Base-by-base conservation (phyloP, 768 basidiomycete species). In the Lactarius psammicola region DNA sequence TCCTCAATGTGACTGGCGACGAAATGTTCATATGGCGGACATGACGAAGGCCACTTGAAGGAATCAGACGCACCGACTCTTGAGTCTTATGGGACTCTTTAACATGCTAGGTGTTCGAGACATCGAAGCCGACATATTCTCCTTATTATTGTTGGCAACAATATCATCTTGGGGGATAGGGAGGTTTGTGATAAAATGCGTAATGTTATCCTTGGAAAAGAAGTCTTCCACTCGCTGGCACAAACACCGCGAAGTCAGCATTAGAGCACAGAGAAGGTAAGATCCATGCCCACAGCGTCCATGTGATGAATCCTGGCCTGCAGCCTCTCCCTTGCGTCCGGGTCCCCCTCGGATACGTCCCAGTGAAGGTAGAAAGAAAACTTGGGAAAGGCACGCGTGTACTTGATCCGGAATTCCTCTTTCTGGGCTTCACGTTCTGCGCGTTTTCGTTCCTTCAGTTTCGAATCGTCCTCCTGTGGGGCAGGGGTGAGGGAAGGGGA, bases 181-280 rank as follows among this genome's bases (percentile, higher is more conserved):
- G 62, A 81, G 80, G 71, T 89, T 83, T 60, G 90, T 91, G 73
- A 96, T 87, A 68, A 98, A 82, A 78, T 98, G 96, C 0, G 94
- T 95, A 30, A 96, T 59, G 33, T 62, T 85, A 56, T 86, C 82
- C 56, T 82, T 86, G 34, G 90, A 92, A 76, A 98, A 95, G 81
- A 97, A 97, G 67, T 87, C 84, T 58, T 96, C 93, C 63, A 94
- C 84, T 63, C 80, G 81, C 97, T 98, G 72, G 40, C 49, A 18
- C n/a, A 53, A 61, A 60, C 40, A 63, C 65, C 54, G 49, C 49
- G 8, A 51, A 8, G 34, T 67, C 20, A 62, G 49, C n/a, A 56
- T 34, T 59, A 26, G 13, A 58, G 30, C 33, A 62, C 26, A 58
- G 46, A 9, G 42, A 17, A 46, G n/a, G 28, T 30, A 6, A 23